Percentiles rank a stretch among this genome's conserved stretches.
Conservation (phyloP, 2,329 filamentous ascomycete genomes). For the Epichloe coenophiala region DNA sequence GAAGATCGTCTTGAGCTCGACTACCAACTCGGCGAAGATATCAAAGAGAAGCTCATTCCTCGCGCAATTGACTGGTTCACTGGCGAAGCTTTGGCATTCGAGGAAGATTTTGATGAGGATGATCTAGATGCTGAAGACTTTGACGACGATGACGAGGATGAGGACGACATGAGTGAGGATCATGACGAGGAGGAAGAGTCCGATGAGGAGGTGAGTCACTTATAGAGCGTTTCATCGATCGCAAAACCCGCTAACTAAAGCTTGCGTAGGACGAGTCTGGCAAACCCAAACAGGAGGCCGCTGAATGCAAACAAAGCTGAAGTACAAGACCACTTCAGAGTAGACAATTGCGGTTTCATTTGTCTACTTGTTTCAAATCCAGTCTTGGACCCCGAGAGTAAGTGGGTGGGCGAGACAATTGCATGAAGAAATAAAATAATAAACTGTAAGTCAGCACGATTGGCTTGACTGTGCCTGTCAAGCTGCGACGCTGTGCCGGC, state of each 20-base stretch:
- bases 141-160: slow-evolving; percentile 65
- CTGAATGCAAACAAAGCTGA: slow-evolving; percentile 93
- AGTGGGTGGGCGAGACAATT: background rate
- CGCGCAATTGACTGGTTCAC: slow-evolving; percentile 99
- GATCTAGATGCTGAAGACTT: slow-evolving; percentile 44
- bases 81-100: slow-evolving; percentile 90
- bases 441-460: background rate
- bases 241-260: slow-evolving; percentile 4
- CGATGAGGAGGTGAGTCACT: slow-evolving; percentile 55
- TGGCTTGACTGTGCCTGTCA: background rate
- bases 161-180: slow-evolving; percentile 73
- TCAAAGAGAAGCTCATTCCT: slow-evolving; percentile 99
- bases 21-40: slow-evolving; percentile 97
- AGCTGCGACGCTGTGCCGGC: background rate
- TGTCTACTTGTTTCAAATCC: slow-evolving; percentile 1
- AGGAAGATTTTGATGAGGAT: slow-evolving; percentile 68
- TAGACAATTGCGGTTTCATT: background rate
- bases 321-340: background rate
- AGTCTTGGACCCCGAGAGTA: background rate
- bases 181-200: slow-evolving; percentile 73
- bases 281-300: slow-evolving; percentile 87
- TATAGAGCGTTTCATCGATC: slow-evolving; percentile 2
- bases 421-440: slow-evolving; percentile 1
- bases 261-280: slow-evolving; percentile 59
- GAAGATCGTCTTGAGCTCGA: slow-evolving; percentile 96